Base-by-base conservation (phyloP, 2,329 filamentous ascomycete genomes). In the Hypocrella siamensis region DNA sequence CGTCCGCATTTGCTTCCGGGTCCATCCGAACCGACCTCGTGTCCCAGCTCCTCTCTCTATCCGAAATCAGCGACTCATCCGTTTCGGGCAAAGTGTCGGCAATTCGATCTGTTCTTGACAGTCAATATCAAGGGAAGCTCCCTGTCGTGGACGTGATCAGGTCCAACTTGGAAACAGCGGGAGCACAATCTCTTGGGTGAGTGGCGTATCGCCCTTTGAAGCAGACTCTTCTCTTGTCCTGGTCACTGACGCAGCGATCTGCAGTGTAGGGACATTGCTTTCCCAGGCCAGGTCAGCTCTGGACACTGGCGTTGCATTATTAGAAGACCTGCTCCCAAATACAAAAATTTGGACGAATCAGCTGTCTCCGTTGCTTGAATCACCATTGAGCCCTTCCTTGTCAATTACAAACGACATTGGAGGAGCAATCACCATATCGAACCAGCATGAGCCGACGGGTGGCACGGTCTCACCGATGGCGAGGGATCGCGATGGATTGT, bases 361-460 rank as follows among this genome's bases (percentile, higher is more conserved):
- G 11, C 52, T 93, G 65, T 39, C 39, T 2, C 47, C 46, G 12
- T 50, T 84, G 35, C 52, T 80, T 5, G 49, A 61, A 19, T 46
- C 54, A 1, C 43, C 57, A 1, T 66, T 75, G 3, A 69, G 71
- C 37, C 60, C 69, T 5, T 75, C 82, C 0, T 54, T 93, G 3
- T 72, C 82, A 0, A 69, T 93, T 4, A 82, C 78, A 3, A 86
- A 75, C 46, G 66, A 65, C 17, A 59, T 93, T 6, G 74, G 71
- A 1, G 83, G 83, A 4, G 71, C 72, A 1, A 68, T 80, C 5
- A 75, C 79, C 40, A 55, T 93, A 1, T 48, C 57, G 3, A 28
- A 17, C 10, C n/a, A 7, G 15, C 15, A 18, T 15, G 8, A 25
- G n/a, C n/a, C n/a, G n/a, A n/a, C n/a, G n/a, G n/a, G n/a, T n/a